Conservation (phyloP, 2,329 filamentous ascomycete genomes). For the Grosmannia penicillata region DNA sequence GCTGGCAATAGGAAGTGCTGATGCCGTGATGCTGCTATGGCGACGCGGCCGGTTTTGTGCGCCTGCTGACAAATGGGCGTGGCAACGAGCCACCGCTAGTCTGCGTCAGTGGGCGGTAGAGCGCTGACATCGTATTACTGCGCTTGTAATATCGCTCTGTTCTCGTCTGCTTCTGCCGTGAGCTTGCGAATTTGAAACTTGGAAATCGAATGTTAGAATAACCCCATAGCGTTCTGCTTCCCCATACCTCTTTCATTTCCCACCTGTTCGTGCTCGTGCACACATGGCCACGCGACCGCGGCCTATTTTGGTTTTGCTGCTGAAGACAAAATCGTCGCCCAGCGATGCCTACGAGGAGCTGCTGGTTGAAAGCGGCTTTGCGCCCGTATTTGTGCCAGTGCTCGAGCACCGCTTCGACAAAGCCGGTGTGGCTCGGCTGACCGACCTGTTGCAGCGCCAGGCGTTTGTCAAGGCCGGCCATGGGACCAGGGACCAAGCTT, state of each 20-base stretch:
- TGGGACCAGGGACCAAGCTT: conserved; percentile 24
- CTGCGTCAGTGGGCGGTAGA: too few relatives aligned
- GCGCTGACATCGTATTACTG: too few relatives aligned
- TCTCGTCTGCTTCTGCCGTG: too few relatives aligned
- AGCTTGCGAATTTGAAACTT: too few relatives aligned
- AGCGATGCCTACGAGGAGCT: conserved; percentile 58
- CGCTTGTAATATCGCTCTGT: too few relatives aligned
- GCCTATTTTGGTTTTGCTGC: conserved; percentile 45
- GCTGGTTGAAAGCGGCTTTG: conserved; percentile 36
- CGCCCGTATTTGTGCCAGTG: conserved; percentile 61
- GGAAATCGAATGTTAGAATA: too few relatives aligned
- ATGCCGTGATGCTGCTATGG: too few relatives aligned
- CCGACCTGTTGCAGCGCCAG: conserved; percentile 25
- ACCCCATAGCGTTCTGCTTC: too few relatives aligned
- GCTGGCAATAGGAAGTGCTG: too few relatives aligned
- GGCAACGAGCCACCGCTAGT: too few relatives aligned
- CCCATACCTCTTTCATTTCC: background rate
- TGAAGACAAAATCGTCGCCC: conserved; percentile 64
- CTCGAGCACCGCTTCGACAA: conserved; percentile 55
- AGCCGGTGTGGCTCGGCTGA: conserved; percentile 38
- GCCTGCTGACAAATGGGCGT: too few relatives aligned
- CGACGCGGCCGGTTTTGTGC: too few relatives aligned
- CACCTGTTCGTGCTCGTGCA: background rate
- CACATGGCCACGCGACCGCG: conserved; percentile 3
- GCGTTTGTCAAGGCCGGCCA: conserved; percentile 20